Percentiles rank a stretch among this genome's conserved stretches.
phyloP scores from a whole-genome alignment of 495 filamentous ascomycete genomes.

The Penicillium silybi region DNA sequence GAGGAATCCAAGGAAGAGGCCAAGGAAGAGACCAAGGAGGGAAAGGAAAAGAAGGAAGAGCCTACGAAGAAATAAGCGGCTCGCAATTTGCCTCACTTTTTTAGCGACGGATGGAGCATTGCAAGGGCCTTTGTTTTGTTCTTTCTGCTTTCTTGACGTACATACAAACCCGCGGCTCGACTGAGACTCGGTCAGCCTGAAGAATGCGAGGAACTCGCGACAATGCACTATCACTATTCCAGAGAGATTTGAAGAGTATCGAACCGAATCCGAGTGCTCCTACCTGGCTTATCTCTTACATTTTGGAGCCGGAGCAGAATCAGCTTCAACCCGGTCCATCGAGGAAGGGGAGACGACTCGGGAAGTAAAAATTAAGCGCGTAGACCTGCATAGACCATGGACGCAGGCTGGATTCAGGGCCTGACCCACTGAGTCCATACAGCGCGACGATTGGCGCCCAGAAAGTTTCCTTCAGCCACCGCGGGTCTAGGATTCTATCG shows the following conservation, averaged over 20 bases:
- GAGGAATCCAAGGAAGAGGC: constrained; percentile 6
- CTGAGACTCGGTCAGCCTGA: background rate
- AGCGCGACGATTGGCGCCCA: constrained; percentile 12
- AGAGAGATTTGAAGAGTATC: constrained; percentile 7
- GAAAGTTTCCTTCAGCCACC: constrained; percentile 24
- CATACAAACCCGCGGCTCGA: constrained; percentile 13
- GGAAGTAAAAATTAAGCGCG: background rate
- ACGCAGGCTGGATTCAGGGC: background rate
- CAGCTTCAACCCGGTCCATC: background rate
- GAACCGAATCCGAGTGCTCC: constrained; percentile 14
- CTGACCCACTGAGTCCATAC: background rate
- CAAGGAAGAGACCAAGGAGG: constrained; percentile 4
- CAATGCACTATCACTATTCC: constrained; percentile 6
- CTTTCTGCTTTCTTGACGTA: constrained; percentile 19
- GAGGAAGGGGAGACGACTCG: background rate
- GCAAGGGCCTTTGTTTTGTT: constrained; percentile 16
- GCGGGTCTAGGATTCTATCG: constrained; percentile 5
- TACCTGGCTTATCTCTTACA: constrained; percentile 8
- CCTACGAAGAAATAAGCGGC: constrained; percentile 17
- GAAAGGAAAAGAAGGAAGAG: background rate
- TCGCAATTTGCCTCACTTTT: constrained; percentile 9
- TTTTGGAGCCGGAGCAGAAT: background rate
- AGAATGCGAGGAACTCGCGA: constrained; percentile 1
- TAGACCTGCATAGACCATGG: background rate
- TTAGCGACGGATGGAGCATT: constrained; percentile 35